Conservation (phyloP, 169 alveolate genomes). For the Plasmodium vivax region DNA sequence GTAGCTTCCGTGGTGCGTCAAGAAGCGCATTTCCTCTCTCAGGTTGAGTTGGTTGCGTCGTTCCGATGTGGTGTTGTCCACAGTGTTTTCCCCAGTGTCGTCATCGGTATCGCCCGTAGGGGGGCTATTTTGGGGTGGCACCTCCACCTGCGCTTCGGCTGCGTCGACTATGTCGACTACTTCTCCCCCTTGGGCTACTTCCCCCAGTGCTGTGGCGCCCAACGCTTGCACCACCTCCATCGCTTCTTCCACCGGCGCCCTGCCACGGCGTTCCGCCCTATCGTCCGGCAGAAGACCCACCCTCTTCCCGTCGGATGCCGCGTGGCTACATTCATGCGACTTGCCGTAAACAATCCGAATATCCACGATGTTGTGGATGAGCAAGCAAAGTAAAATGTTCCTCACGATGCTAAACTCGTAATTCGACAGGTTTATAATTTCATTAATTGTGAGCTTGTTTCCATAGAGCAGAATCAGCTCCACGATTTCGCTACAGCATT, state of each 20-base stretch:
- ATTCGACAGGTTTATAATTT: slow-evolving; percentile 39
- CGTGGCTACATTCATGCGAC: slow-evolving; percentile 45
- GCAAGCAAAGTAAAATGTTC: slow-evolving; percentile 32
- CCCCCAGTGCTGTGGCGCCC: not conserved
- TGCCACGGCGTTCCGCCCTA: not conserved
- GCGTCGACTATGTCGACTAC: not conserved
- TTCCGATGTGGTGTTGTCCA: not conserved
- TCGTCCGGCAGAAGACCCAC: not conserved
- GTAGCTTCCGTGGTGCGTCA: slow-evolving; percentile 13
- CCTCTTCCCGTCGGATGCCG: not conserved
- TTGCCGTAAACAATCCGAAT: slow-evolving; percentile 22
- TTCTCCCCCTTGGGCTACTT: not conserved
- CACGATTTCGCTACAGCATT: slow-evolving; percentile 35
- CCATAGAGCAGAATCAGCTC: slow-evolving; percentile 62
- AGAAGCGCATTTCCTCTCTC: slow-evolving; percentile 8
- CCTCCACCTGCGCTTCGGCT: not conserved
- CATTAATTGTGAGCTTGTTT: slow-evolving; percentile 45
- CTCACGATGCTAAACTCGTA: slow-evolving; percentile 50
- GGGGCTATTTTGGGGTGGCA: not conserved
- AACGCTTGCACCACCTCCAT: not conserved
- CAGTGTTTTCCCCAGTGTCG: not conserved
- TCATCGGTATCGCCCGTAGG: not conserved
- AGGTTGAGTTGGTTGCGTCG: not conserved
- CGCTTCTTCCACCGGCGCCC: not conserved
- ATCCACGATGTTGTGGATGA: slow-evolving; percentile 53